phyloP scores from a whole-genome alignment of 129 eudicot species.

The Flaveria bidentis region DNA sequence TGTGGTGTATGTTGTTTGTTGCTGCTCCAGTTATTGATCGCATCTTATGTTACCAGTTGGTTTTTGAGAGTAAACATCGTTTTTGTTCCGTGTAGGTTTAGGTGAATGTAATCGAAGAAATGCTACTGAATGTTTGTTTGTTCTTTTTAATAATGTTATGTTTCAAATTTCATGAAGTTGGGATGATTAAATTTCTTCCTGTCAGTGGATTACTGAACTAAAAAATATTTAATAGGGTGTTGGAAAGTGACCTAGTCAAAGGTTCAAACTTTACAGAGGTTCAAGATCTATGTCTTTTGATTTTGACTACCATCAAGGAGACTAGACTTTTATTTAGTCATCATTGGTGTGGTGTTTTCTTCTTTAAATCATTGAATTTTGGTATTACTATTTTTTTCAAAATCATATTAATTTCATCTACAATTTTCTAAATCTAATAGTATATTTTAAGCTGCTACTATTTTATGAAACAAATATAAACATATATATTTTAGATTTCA shows the following conservation, averaged over 20 bases:
- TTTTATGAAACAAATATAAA: no score
- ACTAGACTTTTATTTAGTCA: no score
- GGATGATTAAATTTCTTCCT: constrained; percentile 32
- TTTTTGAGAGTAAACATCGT: constrained; percentile 23
- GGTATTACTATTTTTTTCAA: no score
- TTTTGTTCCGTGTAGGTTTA: constrained; percentile 24
- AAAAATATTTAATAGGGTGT: neutral
- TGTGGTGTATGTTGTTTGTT: constrained; percentile 9
- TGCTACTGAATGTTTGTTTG: constrained; percentile 24
- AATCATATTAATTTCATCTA: no score
- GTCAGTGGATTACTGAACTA: neutral
- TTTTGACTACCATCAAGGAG: no score
- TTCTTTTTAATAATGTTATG: constrained; percentile 26
- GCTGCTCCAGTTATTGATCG: constrained; percentile 3
- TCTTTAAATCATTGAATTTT: no score
- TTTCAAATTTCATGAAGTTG: constrained; percentile 15
- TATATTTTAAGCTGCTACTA: no score
- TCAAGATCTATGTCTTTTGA: neutral
- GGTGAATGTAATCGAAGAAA: constrained; percentile 9
- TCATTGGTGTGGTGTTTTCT: no score
- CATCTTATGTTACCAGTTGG: neutral
- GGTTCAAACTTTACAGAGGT: neutral
- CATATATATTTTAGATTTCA: no score
- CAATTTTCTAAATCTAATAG: no score
- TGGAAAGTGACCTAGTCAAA: neutral